Conservation (phyloP, 495 filamentous ascomycete species). For the Penicillium silybi region DNA sequence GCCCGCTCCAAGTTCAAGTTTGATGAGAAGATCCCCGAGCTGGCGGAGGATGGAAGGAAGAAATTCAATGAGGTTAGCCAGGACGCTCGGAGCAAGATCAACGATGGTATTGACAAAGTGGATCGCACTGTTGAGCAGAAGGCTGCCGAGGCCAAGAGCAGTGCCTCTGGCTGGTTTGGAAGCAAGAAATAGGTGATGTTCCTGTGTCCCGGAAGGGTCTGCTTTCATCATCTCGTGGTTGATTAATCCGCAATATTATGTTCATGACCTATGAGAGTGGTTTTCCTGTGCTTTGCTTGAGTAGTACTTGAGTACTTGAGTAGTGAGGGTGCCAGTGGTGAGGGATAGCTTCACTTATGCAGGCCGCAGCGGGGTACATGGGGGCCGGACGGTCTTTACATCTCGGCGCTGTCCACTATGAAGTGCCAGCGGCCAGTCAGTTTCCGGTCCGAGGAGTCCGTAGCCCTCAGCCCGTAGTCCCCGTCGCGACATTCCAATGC, state of each 20-base stretch:
- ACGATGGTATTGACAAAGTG: constrained; percentile 47
- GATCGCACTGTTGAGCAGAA: constrained; percentile 75
- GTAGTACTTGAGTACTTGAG: not conserved
- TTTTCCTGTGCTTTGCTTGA: not conserved
- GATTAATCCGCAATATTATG: not conserved
- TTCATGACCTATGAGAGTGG: not conserved
- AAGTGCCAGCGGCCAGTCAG: no score
- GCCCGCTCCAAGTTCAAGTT: constrained; percentile 56
- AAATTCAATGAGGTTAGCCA: constrained; percentile 62
- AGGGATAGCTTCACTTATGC: not conserved
- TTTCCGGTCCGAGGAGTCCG: not conserved
- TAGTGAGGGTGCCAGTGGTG: no score
- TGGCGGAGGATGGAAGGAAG: constrained; percentile 56
- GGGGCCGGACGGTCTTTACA: not conserved
- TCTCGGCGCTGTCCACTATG: no score
- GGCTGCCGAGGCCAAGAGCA: constrained; percentile 73
- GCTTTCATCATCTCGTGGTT: not conserved
- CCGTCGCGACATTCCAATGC: constrained; percentile 25
- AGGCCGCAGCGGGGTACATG: not conserved
- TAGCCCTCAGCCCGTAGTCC: not conserved
- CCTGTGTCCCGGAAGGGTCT: not conserved
- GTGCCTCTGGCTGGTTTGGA: constrained; percentile 77
- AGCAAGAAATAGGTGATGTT: constrained; percentile 49
- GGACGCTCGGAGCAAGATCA: constrained; percentile 45
- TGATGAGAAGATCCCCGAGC: constrained; percentile 57